Evolutionary conservation across 306 rosid genomes (phyloP).

Genomic region (Cucurbita ficifolia): DNA sequence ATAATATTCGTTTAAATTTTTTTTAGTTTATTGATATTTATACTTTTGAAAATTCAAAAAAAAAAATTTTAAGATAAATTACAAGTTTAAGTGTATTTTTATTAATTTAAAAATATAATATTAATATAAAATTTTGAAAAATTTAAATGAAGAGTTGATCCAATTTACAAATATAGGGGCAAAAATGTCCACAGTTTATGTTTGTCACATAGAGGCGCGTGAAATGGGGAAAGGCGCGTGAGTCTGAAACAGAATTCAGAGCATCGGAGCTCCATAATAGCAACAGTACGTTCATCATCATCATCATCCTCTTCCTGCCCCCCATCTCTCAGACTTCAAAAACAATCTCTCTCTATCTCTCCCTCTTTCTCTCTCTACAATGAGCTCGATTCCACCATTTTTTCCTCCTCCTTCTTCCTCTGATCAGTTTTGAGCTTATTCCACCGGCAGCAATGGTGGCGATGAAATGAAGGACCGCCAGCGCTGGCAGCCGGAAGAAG

Average conservation of each 20-base stretch:
- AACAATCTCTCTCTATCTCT: background rate
- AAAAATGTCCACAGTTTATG: too few species aligned
- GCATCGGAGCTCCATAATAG: background rate
- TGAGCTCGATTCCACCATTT: background rate
- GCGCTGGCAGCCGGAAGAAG: constrained; percentile 49
- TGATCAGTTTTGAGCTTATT: background rate
- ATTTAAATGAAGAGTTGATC: too few species aligned
- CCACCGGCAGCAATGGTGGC: constrained; percentile 3
- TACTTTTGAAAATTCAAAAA: too few species aligned
- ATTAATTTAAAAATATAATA: too few species aligned
- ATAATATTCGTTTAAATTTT: too few species aligned
- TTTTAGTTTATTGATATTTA: too few species aligned
- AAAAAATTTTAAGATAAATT: too few species aligned
- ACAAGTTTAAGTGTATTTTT: too few species aligned
- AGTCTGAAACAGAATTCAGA: background rate
- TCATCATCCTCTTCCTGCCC: background rate
- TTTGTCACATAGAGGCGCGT: background rate
- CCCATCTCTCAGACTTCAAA: background rate
- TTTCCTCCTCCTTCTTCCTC: background rate
- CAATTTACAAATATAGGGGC: too few species aligned
- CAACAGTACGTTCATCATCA: constrained; percentile 3
- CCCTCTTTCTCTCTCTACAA: background rate
- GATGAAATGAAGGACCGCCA: constrained; percentile 41
- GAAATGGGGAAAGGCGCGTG: constrained; percentile 1
- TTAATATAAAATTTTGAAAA: too few species aligned